Evolutionary conservation across 2,329 filamentous ascomycete species (phyloP).

Genomic region (Cryphonectria naterciae): DNA sequence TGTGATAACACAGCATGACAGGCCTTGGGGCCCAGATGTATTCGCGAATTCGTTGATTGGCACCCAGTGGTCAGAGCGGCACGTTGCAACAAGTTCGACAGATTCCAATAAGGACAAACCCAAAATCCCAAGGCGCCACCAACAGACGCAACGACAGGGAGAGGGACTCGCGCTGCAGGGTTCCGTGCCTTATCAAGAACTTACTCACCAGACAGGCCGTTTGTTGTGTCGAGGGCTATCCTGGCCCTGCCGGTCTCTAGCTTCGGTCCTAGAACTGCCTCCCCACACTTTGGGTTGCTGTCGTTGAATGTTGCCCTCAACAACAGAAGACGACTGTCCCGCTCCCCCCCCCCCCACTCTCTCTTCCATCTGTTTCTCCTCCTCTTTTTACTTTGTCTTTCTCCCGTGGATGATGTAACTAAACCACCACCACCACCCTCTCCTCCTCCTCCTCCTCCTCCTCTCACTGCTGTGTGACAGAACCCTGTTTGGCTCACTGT

Average conservation of each 20-base stretch:
- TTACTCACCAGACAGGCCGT: slow-evolving; percentile 18
- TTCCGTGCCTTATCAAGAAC: slow-evolving; percentile 13
- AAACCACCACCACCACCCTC: neutral
- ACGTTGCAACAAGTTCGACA: neutral
- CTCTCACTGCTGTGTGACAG: neutral
- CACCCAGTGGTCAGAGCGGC: neutral
- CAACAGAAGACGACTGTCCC: too few species aligned
- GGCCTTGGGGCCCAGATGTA: neutral
- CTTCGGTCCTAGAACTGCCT: slow-evolving; percentile 23
- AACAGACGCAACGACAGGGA: slow-evolving; percentile 9
- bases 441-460: too few species aligned
- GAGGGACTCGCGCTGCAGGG: neutral
- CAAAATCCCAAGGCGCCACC: neutral
- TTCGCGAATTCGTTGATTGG: neutral
- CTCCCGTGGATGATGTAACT: neutral
- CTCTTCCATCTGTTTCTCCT: neutral
- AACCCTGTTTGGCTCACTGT: neutral
- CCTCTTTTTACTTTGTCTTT: neutral
- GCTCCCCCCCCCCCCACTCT: neutral
- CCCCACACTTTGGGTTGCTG: slow-evolving; percentile 11
- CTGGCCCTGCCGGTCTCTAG: slow-evolving; percentile 17
- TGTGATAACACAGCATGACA: neutral
- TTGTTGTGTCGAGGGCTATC: slow-evolving; percentile 22
- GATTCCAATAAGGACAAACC: neutral
- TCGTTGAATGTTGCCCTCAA: neutral